These are phyloP conservation scores for Steccherinum ochraceum DNA, from an alignment of 768 basidiomycete species.

Conservation along the genomic window DNA sequence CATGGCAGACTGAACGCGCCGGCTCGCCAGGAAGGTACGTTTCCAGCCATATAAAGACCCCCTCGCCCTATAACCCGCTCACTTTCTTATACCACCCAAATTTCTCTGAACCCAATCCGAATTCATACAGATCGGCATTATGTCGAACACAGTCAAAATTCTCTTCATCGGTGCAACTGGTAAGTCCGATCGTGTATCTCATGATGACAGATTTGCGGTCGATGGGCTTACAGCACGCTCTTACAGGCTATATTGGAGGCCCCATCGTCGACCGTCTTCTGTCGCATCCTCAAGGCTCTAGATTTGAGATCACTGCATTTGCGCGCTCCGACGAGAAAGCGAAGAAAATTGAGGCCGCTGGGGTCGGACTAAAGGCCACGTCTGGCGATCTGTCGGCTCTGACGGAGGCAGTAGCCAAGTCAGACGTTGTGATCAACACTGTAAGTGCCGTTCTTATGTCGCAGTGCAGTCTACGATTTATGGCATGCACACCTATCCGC, in stretches of 20 bases:
- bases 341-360: constrained; percentile 14
- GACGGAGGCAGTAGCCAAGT: constrained; percentile 31
- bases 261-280: constrained; percentile 43
- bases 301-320: constrained; percentile 40
- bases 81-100: too few relatives aligned
- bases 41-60: too few relatives aligned
- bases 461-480: too few relatives aligned
- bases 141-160: constrained; percentile 4
- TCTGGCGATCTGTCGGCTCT: constrained; percentile 25
- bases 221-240: constrained; percentile 1
- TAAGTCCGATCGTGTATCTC: neutral
- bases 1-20: too few relatives aligned
- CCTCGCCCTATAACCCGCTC: too few relatives aligned
- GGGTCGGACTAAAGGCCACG: constrained; percentile 14
- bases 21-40: too few relatives aligned
- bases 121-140: too few relatives aligned
- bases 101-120: too few relatives aligned
- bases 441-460: constrained; percentile 7
- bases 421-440: constrained; percentile 30
- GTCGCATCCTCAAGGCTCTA: constrained; percentile 32
- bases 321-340: constrained; percentile 37
- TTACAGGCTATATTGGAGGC: constrained; percentile 52
- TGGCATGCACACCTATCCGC: too few relatives aligned
- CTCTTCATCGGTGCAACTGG: constrained; percentile 10
- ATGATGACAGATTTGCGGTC: too few relatives aligned